Evolutionary conservation across 108 stramenopile species (phyloP).

Genomic region (Skeletonema tropicum): DNA sequence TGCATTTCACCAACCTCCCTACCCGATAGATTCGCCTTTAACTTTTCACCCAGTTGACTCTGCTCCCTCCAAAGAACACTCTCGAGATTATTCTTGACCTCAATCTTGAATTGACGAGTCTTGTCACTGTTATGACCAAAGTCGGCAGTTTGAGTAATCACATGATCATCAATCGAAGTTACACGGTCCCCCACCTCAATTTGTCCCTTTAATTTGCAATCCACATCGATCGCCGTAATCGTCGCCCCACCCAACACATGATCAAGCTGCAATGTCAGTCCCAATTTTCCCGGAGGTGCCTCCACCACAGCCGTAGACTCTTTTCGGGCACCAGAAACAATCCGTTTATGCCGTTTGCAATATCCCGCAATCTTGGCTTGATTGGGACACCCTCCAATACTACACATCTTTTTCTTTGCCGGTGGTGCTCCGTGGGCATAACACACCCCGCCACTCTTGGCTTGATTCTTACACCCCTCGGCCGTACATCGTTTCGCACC

Average conservation of each 20-base stretch:
- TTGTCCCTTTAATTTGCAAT: not conserved
- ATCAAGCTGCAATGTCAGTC: not conserved
- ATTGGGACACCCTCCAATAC: not conserved
- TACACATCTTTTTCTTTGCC: not conserved
- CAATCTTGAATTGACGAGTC: not conserved
- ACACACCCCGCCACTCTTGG: not conserved
- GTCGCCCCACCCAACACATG: not conserved
- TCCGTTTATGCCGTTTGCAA: not conserved
- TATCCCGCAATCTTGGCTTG: not conserved
- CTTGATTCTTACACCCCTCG: constrained; percentile 5
- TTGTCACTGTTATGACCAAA: not conserved
- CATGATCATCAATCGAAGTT: constrained; percentile 1
- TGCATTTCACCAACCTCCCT: not conserved
- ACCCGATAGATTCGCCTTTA: not conserved
- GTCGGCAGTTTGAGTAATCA: not conserved
- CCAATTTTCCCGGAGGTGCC: not conserved
- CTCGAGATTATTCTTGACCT: not conserved
- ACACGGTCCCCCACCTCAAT: constrained; percentile 9
- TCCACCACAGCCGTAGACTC: not conserved
- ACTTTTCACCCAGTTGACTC: not conserved
- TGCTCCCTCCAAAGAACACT: not conserved
- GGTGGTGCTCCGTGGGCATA: not conserved
- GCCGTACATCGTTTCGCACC: not conserved
- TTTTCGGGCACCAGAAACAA: not conserved
- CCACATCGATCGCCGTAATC: not conserved